Evolutionary conservation across 1,284 basidiomycete genomes (phyloP), one percentile per base, ranked within the genome.

Genomic region (Tremellales sp.): DNA sequence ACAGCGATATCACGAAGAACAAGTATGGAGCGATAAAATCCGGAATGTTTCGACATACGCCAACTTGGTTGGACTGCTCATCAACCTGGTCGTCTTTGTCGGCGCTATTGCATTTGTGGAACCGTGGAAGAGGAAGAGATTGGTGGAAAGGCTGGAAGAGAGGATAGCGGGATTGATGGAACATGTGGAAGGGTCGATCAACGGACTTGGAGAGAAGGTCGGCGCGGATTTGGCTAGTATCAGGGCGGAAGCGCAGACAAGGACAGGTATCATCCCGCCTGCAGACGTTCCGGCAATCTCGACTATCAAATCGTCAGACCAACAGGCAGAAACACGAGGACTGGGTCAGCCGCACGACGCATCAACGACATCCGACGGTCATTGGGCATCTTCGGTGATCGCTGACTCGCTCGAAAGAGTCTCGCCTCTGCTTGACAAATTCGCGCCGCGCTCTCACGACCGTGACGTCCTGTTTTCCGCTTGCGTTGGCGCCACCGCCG

Each of bases 21-120:
- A 97, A 71, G 84, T 94, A 4, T 97, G 92, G 92, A 90, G 87
- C 52, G 92, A 97, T 77, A 97, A 97, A 76, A 94, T 97, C 56
- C 82, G 92, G 36, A 89, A 87, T 58, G 86, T 88, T 37, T 88
- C 87, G 48, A 94, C 91, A 5, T 94, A 93, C 70, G 90, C 89
- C 1, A 85, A 84, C 40, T 77, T 96, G 51, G 84, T 83, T 2
- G 90, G 83, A 42, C 80, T 96, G 19, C 84, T 83, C 10, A 80
- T 92, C 54, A 97, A 97, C 74, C 75, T 96, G 72, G 58, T 87
- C 43, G 86, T 97, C 36, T 97, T 97, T 68, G 72, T 96, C 43
- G 75, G 86, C 49, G 92, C 92, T 7, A 89, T 93, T 55, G 72
- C 88, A 15, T 74, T 93, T 42, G 87, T 97, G 41, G 92, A 97